Evolutionary conservation across 179 eudicot species (phyloP).

Genomic region (Dionaea muscipula): DNA sequence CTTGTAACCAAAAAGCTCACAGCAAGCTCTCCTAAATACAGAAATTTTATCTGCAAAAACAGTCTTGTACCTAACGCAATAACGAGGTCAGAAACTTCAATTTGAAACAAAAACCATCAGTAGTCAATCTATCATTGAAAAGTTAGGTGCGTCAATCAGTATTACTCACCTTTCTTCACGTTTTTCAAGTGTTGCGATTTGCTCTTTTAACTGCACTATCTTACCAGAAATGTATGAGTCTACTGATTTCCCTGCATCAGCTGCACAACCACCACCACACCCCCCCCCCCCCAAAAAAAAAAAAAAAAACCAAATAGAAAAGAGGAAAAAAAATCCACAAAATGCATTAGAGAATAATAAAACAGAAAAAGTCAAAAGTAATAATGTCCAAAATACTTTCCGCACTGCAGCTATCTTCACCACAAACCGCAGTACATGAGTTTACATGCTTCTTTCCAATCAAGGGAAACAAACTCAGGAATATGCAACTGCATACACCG

Average conservation of each 20-base stretch:
- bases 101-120: conserved; percentile 1
- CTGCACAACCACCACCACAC: conserved; percentile 31
- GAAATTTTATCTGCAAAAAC: conserved; percentile 96
- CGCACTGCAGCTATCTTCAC: too few species aligned
- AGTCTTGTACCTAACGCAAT: conserved; percentile 67
- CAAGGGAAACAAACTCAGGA: too few species aligned
- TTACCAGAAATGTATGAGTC: conserved; percentile 84
- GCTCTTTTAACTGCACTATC: conserved; percentile 86
- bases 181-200: conserved; percentile 94
- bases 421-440: too few species aligned
- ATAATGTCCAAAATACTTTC: too few species aligned
- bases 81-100: conserved; percentile 12
- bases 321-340: too few species aligned
- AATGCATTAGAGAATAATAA: too few species aligned
- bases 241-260: conserved; percentile 70
- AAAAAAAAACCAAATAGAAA: not conserved
- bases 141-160: not conserved
- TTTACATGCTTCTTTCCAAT: too few species aligned
- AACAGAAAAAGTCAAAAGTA: too few species aligned
- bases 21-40: conserved; percentile 95
- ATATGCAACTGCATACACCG: too few species aligned
- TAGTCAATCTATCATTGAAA: not conserved
- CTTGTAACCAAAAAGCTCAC: conserved; percentile 98
- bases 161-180: conserved; percentile 80
- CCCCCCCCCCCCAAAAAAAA: too few species aligned